These are phyloP conservation scores for Pugionium cornutum DNA, from an alignment of 345 rosid genomes.

Conservation along the genomic window DNA sequence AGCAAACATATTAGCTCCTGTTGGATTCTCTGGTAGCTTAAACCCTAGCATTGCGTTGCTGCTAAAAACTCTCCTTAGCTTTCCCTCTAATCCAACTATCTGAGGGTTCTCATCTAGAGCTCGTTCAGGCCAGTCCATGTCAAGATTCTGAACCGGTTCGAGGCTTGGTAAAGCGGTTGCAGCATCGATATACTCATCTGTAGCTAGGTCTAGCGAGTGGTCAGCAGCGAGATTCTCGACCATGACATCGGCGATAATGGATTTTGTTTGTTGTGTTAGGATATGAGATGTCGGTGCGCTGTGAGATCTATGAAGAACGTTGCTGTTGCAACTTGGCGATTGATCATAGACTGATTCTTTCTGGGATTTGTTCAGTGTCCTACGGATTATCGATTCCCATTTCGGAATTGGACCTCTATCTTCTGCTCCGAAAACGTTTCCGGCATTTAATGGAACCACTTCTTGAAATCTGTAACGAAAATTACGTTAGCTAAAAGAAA, in stretches of 20 bases:
- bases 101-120: constrained; percentile 74
- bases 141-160: constrained; percentile 20
- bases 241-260: constrained; percentile 64
- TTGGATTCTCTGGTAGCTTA: constrained; percentile 44
- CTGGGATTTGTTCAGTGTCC: constrained; percentile 76
- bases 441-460: constrained; percentile 95
- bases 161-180: constrained; percentile 34
- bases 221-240: constrained; percentile 41
- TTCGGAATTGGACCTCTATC: constrained; percentile 75
- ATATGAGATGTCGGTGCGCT: constrained; percentile 95
- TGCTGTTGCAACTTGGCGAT: constrained; percentile 41
- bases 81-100: constrained; percentile 55
- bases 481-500: neutral
- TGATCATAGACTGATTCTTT: constrained; percentile 57
- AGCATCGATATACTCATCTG: constrained; percentile 44
- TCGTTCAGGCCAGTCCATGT: constrained; percentile 86
- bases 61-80: constrained; percentile 69
- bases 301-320: constrained; percentile 35
- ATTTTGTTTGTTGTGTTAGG: constrained; percentile 55
- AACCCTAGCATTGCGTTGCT: constrained; percentile 70
- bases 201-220: constrained; percentile 49
- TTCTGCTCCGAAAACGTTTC: constrained; percentile 94
- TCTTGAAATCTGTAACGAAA: constrained; percentile 99
- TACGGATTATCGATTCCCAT: constrained; percentile 92
- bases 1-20: constrained; percentile 46